Evolutionary conservation across 2,329 filamentous ascomycete species (phyloP), one percentile per base, ranked within the genome.

Genomic region (Fusarium penzigii): DNA sequence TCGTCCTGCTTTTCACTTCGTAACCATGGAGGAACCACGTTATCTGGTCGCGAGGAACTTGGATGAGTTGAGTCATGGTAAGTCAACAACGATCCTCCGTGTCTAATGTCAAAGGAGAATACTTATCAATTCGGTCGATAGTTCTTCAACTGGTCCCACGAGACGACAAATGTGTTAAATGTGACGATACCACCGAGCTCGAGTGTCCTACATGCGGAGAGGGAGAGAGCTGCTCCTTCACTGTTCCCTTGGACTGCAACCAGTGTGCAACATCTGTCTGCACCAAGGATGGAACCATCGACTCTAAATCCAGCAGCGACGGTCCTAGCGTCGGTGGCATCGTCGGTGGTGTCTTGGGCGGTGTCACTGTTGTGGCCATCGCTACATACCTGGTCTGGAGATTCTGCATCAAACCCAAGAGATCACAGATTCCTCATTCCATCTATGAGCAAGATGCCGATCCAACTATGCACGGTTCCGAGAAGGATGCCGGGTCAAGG

Each of bases 341-440:
- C 59, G 93, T 89, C 2, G 94, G 94, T 59, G 93, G 93, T 59
- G 92, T 97, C 10, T 77, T 97, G 41, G 94, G 92, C 58, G 94
- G 92, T 60, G 71, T 97, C 13, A 80, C 81, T n/a, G 79, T 86
- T 42, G 80, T 97, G 47, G 87, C 82, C n/a, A 73, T 90, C 38
- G 69, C 89, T 48, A 87, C 87, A 3, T 96, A 92, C 64, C 73
- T 96, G 39, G 80, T 97, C 34, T 97, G 90, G 89, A 87, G 87
- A 70, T 96, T 90, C 75, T 90, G 87, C 69, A 86, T 96, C 68
- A 93, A 92, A 76, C 86, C 84, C 57, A 87, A 87, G 76, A 83
- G 92, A 66, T 81, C 85, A 60, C 83, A 85, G 64, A 68, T 77
- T 39, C 71, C 64, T n/a, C 72, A 75, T 55, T 79, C 84, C 57